Evolutionary conservation across 345 rosid species (phyloP), one percentile per base, ranked within the genome.

Genomic region (Atalantia buxifolia): DNA sequence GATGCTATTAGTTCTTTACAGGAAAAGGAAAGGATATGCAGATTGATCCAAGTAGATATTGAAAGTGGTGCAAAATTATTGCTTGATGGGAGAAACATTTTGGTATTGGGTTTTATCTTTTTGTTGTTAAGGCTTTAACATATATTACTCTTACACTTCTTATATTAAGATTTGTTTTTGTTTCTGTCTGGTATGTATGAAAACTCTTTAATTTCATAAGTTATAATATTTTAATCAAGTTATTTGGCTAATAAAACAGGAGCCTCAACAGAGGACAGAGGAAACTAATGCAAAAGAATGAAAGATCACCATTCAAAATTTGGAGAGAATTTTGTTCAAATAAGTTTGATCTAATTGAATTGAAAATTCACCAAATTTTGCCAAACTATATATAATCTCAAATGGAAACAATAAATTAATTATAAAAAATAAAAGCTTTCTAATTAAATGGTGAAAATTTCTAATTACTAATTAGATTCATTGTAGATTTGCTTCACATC

Each of bases 1-100:
- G 48, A 38, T 53, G 1, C 25, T 74, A 75, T 48, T 74, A 12
- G n/a, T 65, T 40, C 27, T 79, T 81, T 24, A 72, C 88, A 95
- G 99, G 99, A 97, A 76, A 96, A 94, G 85, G 99, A 94, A 77
- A 86, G 97, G 65, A 88, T 96, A 66, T 84, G 87, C 84, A 79
- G 84, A 71, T 86, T 96, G 84, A 86, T 95, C 82, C 97, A 95
- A 78, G 88, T 87, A 81, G 98, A 95, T 76, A 92, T 90, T 50
- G 92, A 87, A 25, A 88, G 85, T 69, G 99, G 99, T 74, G 98
- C 99, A 72, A 91, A 76, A 76, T 84, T 92, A 79, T 83, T 95
- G 65, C 96, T 95, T 81, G 97, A 95, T 69, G 99, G 99, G 79
- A 91, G 97, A 89, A 78, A 88, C 69, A 90, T 91, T 76, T 85